Evolutionary conservation across 768 basidiomycete species (phyloP).

Genomic region (Plicaturopsis crispa): DNA sequence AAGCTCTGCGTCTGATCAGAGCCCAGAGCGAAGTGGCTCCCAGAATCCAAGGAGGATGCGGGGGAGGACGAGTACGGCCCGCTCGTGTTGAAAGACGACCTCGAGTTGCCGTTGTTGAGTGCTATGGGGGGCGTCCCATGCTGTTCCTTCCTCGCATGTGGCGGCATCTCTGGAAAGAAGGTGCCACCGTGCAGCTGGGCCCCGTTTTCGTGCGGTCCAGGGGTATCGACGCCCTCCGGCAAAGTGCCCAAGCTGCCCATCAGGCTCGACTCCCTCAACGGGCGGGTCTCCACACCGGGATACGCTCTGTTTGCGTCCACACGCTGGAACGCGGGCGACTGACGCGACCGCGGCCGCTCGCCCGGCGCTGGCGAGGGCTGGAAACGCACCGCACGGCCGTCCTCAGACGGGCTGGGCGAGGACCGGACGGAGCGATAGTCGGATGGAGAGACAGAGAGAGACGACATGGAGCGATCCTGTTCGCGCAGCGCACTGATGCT

Average conservation of each 20-base stretch:
- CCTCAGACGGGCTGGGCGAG: constrained; percentile 57
- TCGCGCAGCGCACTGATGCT: constrained; percentile 38
- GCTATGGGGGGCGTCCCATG: constrained; percentile 40
- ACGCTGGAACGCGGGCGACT: constrained; percentile 41
- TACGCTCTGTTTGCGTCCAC: constrained; percentile 37
- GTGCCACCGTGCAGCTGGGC: too few species aligned
- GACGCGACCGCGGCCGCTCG: constrained; percentile 33
- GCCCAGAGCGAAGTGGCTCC: constrained; percentile 49
- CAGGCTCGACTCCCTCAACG: constrained; percentile 39
- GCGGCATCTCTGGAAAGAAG: too few species aligned
- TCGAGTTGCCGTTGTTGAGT: constrained; percentile 21
- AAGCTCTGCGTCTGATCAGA: constrained; percentile 43
- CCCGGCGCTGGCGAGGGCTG: constrained; percentile 27
- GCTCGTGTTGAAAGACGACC: constrained; percentile 31
- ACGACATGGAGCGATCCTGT: constrained; percentile 40
- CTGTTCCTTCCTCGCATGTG: too few species aligned
- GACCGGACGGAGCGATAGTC: constrained; percentile 63
- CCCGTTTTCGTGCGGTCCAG: too few species aligned
- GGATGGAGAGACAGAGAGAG: constrained; percentile 51
- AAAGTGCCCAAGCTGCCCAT: constrained; percentile 44
- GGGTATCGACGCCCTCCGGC: constrained; percentile 48
- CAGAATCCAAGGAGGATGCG: constrained; percentile 72
- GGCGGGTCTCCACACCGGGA: constrained; percentile 27
- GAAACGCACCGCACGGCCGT: constrained; percentile 18
- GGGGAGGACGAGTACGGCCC: constrained; percentile 62